Evolutionary conservation across 176 grass and related monocot genomes (phyloP), one percentile per base, ranked within the genome.

Genomic region (Oryza officinalis): DNA sequence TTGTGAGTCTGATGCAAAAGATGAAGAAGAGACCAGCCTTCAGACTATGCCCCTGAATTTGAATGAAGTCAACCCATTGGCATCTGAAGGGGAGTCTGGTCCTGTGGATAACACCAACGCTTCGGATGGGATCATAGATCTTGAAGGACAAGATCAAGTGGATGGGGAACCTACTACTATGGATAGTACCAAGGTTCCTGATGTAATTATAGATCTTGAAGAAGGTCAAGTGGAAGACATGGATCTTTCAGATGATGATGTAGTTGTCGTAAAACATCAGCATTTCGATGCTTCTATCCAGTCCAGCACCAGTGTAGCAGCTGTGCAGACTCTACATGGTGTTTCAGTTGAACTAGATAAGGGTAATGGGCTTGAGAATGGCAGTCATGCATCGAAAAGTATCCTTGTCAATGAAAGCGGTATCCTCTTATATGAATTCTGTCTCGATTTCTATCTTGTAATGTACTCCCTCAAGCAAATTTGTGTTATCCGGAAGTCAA

Each of bases 221-320:
- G 77, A 82, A 76, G 86, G 68, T 1, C 85, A 91, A 67, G 44
- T 87, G 11, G 87, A 94, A 81, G 96, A 99, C 80, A 98, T 99
- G 96, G 93, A 99, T 50, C 76, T 99, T 10, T 54, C 80, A 31
- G 91, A 97, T 11, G 96, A 95, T 61, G 81, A 87, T 28, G 4
- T 87, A 3, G 71, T 90, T 13, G 40, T 89, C 4, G 28, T 65
- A 13, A 92, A 94, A 50, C 81, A 85, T 70, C 70, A 89, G 43
- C 18, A 83, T 9, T 17, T 77, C 20, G 78, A 86, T 78, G 81
- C 75, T 63, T 86, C 65, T 10, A 18, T 50, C 35, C 70, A 89
- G 71, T 25, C 84, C 0, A 28, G 65, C 33, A 59, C 69, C 27
- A 85, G 84, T 63, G 44, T 84, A 68, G 66, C 83, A 78, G 46